Evolutionary conservation across 768 basidiomycete species (phyloP), one percentile per base, ranked within the genome.

Genomic region (Boletus pseudo-olivaceus): DNA sequence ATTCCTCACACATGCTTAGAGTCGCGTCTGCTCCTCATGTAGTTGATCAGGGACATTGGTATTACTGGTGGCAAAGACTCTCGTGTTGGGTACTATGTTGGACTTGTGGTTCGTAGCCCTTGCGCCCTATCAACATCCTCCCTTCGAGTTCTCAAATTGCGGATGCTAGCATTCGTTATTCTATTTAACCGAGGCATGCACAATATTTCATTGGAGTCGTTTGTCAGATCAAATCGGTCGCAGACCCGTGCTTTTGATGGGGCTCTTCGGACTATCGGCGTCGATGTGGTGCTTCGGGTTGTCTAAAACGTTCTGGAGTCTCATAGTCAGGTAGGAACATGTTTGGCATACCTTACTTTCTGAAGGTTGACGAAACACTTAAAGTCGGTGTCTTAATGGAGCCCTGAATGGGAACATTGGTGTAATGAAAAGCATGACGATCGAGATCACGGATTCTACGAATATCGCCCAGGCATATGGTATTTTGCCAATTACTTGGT

Each of bases 361-460:
- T 20, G 5, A 7, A 30, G 11, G 26, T 43, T 57, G 27, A 59
- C 7, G 47, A 30, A 29, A 30, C 9, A 0, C 27, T 19, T 38
- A 10, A 32, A 79, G 77, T 60, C 79, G 78, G 14, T 70, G 75
- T 56, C 65, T 80, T 7, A 75, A 71, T 47, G 80, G 79, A 17
- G 76, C 75, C 32, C 63, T 80, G 15, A 79, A 80, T 57, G 87
- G 86, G n/a, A 87, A 81, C 55, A 67, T 77, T 26, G 77, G 79
- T 2, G 71, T 79, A 29, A 71, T 78, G 55, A 80, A 80, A 55
- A 78, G 78, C 44, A 73, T 75, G 70, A 50, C 69, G 8, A 71
- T 70, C 5, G 79, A 81, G 59, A 72, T 81, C 33, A 78, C 69
- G 7, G 68, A 69, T 38, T 32, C 69, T 5, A 69, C 69, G 14